A percentile compares a stretch with the other conserved stretches of the same genome.
phyloP scores from a whole-genome alignment of 768 basidiomycete species.

The Boletus rufocinnamomeus region DNA sequence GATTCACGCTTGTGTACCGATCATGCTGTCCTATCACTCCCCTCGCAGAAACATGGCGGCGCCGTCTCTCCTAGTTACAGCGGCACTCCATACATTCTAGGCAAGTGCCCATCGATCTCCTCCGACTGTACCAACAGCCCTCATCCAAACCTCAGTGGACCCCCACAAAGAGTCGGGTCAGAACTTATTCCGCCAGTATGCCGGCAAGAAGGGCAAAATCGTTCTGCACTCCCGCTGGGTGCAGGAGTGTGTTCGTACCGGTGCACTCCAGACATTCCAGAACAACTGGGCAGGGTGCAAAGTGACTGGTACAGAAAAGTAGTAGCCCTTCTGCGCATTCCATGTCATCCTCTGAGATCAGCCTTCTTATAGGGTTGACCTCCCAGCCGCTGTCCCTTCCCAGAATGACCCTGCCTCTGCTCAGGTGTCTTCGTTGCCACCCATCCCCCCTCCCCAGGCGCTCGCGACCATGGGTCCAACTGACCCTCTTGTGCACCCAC shows the following conservation, averaged over 20 bases:
- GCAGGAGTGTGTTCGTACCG: slow-evolving; percentile 69
- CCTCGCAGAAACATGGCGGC: slow-evolving; percentile 73
- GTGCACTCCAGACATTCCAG: slow-evolving; percentile 71
- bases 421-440: slow-evolving; percentile 27
- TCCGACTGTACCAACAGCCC: neutral
- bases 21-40: slow-evolving; percentile 4
- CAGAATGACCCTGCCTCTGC: slow-evolving; percentile 29
- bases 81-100: slow-evolving; percentile 76
- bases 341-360: neutral
- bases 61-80: slow-evolving; percentile 74
- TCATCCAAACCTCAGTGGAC: slow-evolving; percentile 54
- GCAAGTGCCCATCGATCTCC: slow-evolving; percentile 42
- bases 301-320: slow-evolving; percentile 75
- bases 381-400: slow-evolving; percentile 19
- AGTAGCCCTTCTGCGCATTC: slow-evolving; percentile 23
- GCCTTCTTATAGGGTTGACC: slow-evolving; percentile 27
- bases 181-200: slow-evolving; percentile 77
- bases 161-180: slow-evolving; percentile 79
- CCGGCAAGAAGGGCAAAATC: slow-evolving; percentile 76
- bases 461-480: slow-evolving; percentile 32
- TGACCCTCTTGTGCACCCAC: slow-evolving; percentile 33
- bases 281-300: slow-evolving; percentile 82
- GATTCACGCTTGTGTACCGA: slow-evolving; percentile 2
- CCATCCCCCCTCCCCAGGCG: slow-evolving; percentile 29
- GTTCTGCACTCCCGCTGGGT: slow-evolving; percentile 77